Evolutionary conservation across 371 early-diverging fungal species (phyloP).

Genomic region (Mortierella sp.): DNA sequence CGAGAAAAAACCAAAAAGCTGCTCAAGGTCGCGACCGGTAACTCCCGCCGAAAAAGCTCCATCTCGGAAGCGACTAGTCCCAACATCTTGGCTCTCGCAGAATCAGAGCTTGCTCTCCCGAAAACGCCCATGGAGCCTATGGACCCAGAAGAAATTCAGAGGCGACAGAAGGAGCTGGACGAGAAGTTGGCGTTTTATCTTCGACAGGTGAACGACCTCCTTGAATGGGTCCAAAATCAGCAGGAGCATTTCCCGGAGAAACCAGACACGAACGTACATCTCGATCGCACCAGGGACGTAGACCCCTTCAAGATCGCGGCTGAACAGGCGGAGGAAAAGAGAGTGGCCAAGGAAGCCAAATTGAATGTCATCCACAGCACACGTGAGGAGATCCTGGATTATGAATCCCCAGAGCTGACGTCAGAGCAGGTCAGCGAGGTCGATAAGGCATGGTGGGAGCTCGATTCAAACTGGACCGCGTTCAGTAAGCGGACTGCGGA

Average conservation of each 20-base stretch:
- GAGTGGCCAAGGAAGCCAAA: constrained; percentile 14
- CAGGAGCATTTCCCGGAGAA: constrained; percentile 33
- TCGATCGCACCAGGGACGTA: constrained; percentile 39
- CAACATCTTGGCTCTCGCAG: background rate
- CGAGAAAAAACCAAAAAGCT: constrained; percentile 39
- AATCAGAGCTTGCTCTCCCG: background rate
- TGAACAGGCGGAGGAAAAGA: constrained; percentile 17
- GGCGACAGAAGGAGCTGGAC: constrained; percentile 34
- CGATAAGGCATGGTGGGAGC: constrained; percentile 34
- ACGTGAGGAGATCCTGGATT: constrained; percentile 48
- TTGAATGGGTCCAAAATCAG: constrained; percentile 28
- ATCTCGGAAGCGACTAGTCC: background rate
- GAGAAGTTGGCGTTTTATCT: constrained; percentile 25
- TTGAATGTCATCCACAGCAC: constrained; percentile 18
- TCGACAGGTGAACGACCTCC: constrained; percentile 1
- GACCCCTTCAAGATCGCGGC: constrained; percentile 33
- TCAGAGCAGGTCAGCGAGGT: constrained; percentile 34
- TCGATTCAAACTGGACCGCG: constrained; percentile 31
- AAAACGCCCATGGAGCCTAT: constrained; percentile 6
- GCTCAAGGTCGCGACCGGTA: constrained; percentile 14
- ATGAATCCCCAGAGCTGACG: constrained; percentile 41
- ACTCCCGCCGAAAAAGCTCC: background rate
- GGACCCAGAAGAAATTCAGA: constrained; percentile 45
- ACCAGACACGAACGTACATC: constrained; percentile 28
- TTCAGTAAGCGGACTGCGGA: constrained; percentile 18